phyloP scores from a whole-genome alignment of 208 protist genomes.

The Naegleria fowleri region DNA sequence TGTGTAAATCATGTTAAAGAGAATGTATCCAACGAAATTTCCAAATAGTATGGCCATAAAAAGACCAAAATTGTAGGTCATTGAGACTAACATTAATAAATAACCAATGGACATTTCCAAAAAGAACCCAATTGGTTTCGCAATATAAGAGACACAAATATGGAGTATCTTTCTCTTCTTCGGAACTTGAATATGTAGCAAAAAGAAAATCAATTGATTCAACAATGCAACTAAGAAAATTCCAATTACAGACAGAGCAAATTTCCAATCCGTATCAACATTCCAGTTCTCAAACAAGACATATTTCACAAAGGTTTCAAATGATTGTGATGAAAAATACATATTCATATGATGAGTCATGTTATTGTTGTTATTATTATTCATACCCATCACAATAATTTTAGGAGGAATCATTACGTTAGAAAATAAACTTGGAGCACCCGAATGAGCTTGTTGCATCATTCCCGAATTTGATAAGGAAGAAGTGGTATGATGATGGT shows the following conservation, averaged over 20 bases:
- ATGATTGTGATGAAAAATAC: conserved; percentile 5
- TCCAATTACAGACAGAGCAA: neutral
- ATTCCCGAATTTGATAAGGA: too few relatives aligned
- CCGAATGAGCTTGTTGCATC: too few relatives aligned
- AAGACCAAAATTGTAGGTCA: conserved; percentile 4
- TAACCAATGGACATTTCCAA: neutral
- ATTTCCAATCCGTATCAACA: neutral
- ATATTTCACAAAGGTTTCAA: neutral
- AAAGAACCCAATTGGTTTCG: neutral
- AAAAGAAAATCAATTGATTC: neutral
- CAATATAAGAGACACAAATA: neutral
- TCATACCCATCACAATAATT: too few relatives aligned
- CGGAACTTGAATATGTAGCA: neutral
- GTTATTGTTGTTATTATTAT: neutral
- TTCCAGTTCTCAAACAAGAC: neutral
- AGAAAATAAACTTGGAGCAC: too few relatives aligned
- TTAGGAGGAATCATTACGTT: too few relatives aligned
- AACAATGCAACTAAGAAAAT: conserved; percentile 2
- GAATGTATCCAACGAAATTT: neutral
- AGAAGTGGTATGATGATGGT: too few relatives aligned
- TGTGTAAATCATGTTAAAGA: neutral
- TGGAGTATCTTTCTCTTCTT: neutral
- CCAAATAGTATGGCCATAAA: neutral
- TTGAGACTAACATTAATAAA: neutral
- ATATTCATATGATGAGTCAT: neutral